Evolutionary conservation across 371 early-diverging fungal genomes (phyloP), one percentile per base, ranked within the genome.

Genomic region (Sporodiniella umbellata): DNA sequence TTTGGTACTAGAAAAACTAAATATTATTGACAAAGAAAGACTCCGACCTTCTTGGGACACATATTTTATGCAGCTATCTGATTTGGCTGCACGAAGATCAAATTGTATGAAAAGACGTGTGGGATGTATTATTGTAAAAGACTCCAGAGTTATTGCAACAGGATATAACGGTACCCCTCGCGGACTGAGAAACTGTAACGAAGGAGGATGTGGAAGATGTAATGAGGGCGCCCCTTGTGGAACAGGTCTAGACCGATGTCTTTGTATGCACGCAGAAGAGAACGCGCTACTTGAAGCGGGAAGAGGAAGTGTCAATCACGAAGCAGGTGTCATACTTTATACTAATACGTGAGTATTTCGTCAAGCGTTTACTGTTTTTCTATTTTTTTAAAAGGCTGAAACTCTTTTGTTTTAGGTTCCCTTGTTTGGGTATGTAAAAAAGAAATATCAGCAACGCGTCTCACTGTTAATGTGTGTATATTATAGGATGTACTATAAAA

Each of bases 231-330:
- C 92, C 0, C 78, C 80, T 0, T 86, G 89, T 54, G 96, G 93
- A 4, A 72, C 71, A 12, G 83, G 80, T 1, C 61, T 98, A 38
- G 94, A 95, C 62, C 70, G 83, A 28, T 99, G 99, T 62, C 61
- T 96, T 28, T 99, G 99, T 69, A 80, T 99, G 70, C 99, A 99
- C 64, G 99, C 99, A 1, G 99, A 99, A 61, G 99, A 99, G 75
- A 99, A 98, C 68, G 99, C 98, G 4, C 63, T 98, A 39, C 60
- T 99, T 39, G 96, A 96, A 65, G 96, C 94, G 1, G 98, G 99
- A 5, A 69, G 93, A 28, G 91, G 89, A 19, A 73, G 93, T 8
- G 85, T 94, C 17, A 75, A 74, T 25, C 62, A 59, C 33, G 85
- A 83, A 3, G 67, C 63, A 6, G 80, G 78, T 14, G 77, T 86